phyloP scores from a whole-genome alignment of 2,329 filamentous ascomycete genomes.

The Trichoderma oligosporum region DNA sequence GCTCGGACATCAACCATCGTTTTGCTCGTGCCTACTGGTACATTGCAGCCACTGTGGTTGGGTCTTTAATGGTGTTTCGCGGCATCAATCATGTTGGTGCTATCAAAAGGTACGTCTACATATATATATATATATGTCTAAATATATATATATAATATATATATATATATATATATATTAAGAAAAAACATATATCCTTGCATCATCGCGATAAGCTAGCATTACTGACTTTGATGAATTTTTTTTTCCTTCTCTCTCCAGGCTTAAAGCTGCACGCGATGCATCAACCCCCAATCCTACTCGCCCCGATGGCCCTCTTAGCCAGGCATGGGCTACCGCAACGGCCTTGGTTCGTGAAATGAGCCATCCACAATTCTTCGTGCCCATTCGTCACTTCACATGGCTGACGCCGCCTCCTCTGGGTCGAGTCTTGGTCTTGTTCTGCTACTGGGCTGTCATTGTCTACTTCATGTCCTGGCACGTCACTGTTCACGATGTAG shows the following conservation, averaged over 20 bases:
- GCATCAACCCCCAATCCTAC: slow-evolving; percentile 49
- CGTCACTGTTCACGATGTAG: slow-evolving; percentile 48
- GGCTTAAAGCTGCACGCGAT: slow-evolving; percentile 44
- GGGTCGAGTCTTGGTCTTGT: slow-evolving; percentile 52
- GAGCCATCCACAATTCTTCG: slow-evolving; percentile 52
- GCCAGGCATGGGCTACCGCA: slow-evolving; percentile 55
- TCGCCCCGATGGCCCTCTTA: slow-evolving; percentile 43
- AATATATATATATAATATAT: background rate
- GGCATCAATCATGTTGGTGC: slow-evolving; percentile 43
- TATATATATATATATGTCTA: background rate
- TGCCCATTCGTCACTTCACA: slow-evolving; percentile 43
- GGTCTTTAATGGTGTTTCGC: slow-evolving; percentile 39
- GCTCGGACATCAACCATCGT: slow-evolving; percentile 45
- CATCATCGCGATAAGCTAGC: too few relatives aligned
- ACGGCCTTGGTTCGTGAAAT: slow-evolving; percentile 56
- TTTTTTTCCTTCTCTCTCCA: slow-evolving; percentile 31
- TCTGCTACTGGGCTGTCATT: slow-evolving; percentile 57
- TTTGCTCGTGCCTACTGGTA: slow-evolving; percentile 59
- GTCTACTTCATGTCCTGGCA: slow-evolving; percentile 53
- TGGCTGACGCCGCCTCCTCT: slow-evolving; percentile 58
- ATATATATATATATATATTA: too few relatives aligned
- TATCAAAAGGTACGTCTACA: slow-evolving; percentile 40
- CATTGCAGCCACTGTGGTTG: slow-evolving; percentile 49
- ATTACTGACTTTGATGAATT: too few relatives aligned
- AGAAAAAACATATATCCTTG: too few relatives aligned